These are phyloP conservation scores for Colletotrichum higginsianum DNA, from an alignment of 2,329 filamentous ascomycete genomes.

Conservation along the genomic window DNA sequence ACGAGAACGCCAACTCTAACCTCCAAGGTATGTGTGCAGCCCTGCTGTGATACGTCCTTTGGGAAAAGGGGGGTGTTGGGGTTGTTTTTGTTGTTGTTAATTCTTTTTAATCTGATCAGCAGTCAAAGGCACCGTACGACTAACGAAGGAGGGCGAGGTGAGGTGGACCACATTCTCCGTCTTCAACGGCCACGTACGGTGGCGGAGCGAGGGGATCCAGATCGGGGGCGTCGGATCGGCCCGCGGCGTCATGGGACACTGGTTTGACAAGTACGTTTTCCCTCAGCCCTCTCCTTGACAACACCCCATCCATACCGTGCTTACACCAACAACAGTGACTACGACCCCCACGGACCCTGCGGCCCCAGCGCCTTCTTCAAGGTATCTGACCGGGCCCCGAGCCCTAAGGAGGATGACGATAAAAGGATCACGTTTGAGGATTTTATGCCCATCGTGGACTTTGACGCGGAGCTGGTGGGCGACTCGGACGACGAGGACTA, in stretches of 20 bases:
- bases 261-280: conserved; percentile 79
- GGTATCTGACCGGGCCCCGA: conserved; percentile 52
- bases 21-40: conserved; percentile 69
- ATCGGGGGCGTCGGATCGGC: conserved; percentile 76
- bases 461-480: conserved; percentile 44
- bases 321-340: conserved; percentile 63
- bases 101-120: conserved; percentile 42
- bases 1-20: conserved; percentile 77
- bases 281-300: not conserved
- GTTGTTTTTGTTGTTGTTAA: conserved; percentile 17
- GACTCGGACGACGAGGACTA: conserved; percentile 46
- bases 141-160: conserved; percentile 80
- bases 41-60: conserved; percentile 14
- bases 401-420: conserved; percentile 44
- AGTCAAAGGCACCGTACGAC: conserved; percentile 70
- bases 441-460: conserved; percentile 44
- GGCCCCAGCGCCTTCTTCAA: conserved; percentile 88
- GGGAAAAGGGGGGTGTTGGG: conserved; percentile 8
- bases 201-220: conserved; percentile 84
- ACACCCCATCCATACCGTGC: not conserved
- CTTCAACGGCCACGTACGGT: conserved; percentile 75
- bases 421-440: conserved; percentile 41
- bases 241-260: conserved; percentile 80
- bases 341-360: conserved; percentile 76
- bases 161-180: conserved; percentile 81